A percentile compares a stretch with the other conserved stretches of the same genome.
phyloP scores from a whole-genome alignment of 2,329 filamentous ascomycete species.

The Penicillium verrucosum region DNA sequence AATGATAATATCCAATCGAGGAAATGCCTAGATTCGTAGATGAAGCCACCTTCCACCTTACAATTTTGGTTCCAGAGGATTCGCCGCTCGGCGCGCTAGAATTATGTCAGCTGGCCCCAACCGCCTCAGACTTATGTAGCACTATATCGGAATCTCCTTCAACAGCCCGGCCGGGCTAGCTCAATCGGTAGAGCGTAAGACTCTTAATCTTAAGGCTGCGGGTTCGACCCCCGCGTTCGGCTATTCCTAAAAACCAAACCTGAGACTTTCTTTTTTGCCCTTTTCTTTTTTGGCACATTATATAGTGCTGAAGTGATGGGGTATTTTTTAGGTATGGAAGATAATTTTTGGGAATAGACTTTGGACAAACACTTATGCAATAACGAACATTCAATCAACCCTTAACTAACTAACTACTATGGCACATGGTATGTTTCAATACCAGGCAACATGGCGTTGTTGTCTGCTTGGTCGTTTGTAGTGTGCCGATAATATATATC shows the following conservation, averaged over 20 bases:
- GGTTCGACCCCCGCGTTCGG: conserved; percentile 45
- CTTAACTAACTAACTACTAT: no score
- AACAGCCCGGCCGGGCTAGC: conserved; percentile 41
- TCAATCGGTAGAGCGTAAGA: conserved; percentile 51
- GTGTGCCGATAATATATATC: not conserved
- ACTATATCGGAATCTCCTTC: not conserved
- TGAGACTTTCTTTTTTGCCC: conserved; percentile 11
- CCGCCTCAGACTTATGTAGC: not conserved
- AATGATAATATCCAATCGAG: conserved; percentile 9
- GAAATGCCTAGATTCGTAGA: conserved; percentile 11
- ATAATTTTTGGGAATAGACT: not conserved
- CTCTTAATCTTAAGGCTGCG: conserved; percentile 49
- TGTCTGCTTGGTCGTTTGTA: not conserved
- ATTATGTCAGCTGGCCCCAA: conserved; percentile 15
- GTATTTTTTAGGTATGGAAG: not conserved
- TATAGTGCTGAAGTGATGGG: no score
- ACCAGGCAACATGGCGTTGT: not conserved
- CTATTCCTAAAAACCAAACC: conserved; percentile 26
- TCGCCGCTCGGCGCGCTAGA: conserved; percentile 22
- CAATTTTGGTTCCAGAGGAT: conserved; percentile 23
- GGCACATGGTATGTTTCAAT: no score
- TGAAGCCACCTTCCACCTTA: conserved; percentile 25
- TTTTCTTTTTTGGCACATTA: not conserved
- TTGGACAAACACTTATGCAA: not conserved
- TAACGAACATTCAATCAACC: no score